Base-by-base conservation (phyloP, 2,329 filamentous ascomycete genomes). In the Paraphaeosphaeria minitans region DNA sequence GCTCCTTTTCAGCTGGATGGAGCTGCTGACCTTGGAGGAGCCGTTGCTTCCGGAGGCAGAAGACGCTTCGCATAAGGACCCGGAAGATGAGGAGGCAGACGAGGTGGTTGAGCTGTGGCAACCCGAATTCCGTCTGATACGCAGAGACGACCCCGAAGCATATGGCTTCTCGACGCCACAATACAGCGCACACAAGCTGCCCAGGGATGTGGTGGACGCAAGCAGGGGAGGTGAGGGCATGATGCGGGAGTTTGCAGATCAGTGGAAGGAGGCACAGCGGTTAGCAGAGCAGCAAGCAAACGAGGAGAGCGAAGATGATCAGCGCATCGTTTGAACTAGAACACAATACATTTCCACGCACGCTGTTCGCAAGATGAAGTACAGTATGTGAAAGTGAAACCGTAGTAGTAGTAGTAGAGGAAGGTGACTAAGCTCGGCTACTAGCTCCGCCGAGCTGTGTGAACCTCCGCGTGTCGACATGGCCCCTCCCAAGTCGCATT, bases 161-260 rank as follows among this genome's bases (percentile, higher is more conserved):
- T 95, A 92, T 73, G 90, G 90, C 66, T 96, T 97, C 73, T 88
- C 86, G 64, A 90, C 91, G 4, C 86, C 92, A 1, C 91, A 94
- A 70, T 98, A 96, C 76, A 97, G 93, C 61, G 94, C 95, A 3
- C 94, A 98, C 74, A 99, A 98, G 78, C 80, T 99, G 67, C 95
- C 95, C 0, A 93, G 89, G 75, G 95, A 99, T 67, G 92, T 98
- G 2, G 93, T 97, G 1, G 86, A 89, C 70, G 87, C 86, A 2
- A 85, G 84, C 31, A 78, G 75, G 33, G 81, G 82, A 19, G 81
- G 80, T 0, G 87, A 91, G 56, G 91, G 90, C 3, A 90, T 89
- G 0, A 84, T 98, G 80, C 84, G 89, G 60, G 93, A 96, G 77
- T 82, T 83, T 67, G 80, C 80, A 4, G 73, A 75, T 56, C 78